phyloP scores from a whole-genome alignment of 1,284 basidiomycete species.

The Hemileia vastatrix region DNA sequence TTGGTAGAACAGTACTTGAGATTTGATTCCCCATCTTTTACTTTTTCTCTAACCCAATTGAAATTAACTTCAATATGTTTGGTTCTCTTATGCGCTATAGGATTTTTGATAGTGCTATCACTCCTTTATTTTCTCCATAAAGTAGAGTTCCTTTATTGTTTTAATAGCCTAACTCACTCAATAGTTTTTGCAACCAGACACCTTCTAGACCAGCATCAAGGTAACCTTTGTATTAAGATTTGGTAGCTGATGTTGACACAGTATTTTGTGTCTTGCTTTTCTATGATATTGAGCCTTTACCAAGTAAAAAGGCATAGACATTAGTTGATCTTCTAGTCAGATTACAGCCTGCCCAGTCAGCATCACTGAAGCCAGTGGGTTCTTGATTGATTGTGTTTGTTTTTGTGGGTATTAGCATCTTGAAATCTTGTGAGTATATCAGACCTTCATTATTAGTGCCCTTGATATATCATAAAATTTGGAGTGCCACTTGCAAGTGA shows the following conservation, averaged over 20 bases:
- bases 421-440: too few relatives aligned
- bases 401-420: too few relatives aligned
- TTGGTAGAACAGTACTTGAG: too few relatives aligned
- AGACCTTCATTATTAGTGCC: not conserved
- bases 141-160: too few relatives aligned
- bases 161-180: not conserved
- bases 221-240: not conserved
- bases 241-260: not conserved
- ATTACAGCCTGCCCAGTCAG: slow-evolving; percentile 7
- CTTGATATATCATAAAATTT: not conserved
- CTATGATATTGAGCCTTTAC: not conserved
- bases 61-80: not conserved
- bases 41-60: not conserved
- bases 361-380: not conserved
- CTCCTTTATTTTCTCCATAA: too few relatives aligned
- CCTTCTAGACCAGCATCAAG: not conserved
- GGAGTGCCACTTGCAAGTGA: not conserved
- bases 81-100: not conserved
- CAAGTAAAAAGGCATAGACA: not conserved
- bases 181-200: not conserved
- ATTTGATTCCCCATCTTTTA: too few relatives aligned
- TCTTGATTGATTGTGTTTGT: not conserved
- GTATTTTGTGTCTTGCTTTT: not conserved
- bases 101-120: too few relatives aligned
- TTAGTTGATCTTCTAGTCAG: not conserved